These are phyloP conservation scores for Diutina catenulata DNA, from an alignment of 1,139 yeast species.

Conservation along the genomic window DNA sequence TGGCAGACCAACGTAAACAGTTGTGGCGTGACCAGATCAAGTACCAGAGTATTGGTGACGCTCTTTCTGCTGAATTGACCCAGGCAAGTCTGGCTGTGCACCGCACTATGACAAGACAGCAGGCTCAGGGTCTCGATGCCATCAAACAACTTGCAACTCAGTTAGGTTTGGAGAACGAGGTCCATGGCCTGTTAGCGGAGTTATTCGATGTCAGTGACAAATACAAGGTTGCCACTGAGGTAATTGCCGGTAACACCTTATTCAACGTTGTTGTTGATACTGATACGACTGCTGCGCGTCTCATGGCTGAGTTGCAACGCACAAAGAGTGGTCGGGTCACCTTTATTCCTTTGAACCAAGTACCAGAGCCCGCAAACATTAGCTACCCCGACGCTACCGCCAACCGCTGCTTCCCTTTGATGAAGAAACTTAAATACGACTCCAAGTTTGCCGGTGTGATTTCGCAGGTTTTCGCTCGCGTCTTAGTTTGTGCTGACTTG, in stretches of 20 bases:
- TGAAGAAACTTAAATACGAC: constrained; percentile 52
- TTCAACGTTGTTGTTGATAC: constrained; percentile 86
- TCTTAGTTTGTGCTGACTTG: constrained; percentile 65
- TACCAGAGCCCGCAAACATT: constrained; percentile 22
- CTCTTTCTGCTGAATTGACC: constrained; percentile 42
- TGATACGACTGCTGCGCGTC: constrained; percentile 68
- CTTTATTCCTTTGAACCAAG: constrained; percentile 76
- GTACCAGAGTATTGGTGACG: constrained; percentile 41
- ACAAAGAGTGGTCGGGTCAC: constrained; percentile 76
- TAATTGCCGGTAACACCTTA: constrained; percentile 75
- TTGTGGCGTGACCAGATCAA: constrained; percentile 77
- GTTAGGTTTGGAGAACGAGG: constrained; percentile 44
- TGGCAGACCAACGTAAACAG: constrained; percentile 56
- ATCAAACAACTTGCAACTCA: constrained; percentile 48
- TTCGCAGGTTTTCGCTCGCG: constrained; percentile 67
- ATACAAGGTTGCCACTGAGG: constrained; percentile 79
- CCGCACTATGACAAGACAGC: constrained; percentile 65
- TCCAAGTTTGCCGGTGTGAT: constrained; percentile 50
- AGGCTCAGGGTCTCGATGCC: constrained; percentile 58
- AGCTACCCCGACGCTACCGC: constrained; percentile 45
- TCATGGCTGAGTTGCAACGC: constrained; percentile 69
- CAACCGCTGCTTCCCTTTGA: constrained; percentile 57
- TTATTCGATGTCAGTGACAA: constrained; percentile 70
- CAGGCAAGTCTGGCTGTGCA: constrained; percentile 48
- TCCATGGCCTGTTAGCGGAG: constrained; percentile 80